Base-by-base conservation (phyloP, 2,329 filamentous ascomycete genomes). In the Ophiostoma triangulosporum region DNA sequence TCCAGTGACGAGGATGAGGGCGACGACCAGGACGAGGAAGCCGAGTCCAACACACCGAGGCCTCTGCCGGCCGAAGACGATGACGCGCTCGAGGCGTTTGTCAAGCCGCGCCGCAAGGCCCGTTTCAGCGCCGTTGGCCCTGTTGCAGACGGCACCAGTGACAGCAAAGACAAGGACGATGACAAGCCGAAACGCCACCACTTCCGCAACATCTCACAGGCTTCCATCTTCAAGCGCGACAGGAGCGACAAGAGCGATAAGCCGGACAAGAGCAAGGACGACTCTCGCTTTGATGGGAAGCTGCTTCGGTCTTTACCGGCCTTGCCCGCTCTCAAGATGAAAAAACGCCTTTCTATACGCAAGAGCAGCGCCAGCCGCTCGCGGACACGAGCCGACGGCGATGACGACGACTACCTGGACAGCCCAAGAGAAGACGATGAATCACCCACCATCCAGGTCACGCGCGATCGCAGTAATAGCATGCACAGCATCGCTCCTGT, bases 1-100 rank as follows among this genome's bases (percentile, higher is more conserved):
- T 89, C 85, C 38, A 93, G 87, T 61, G 88, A 91, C 61, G 89
- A 89, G 59, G 86, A 91, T 31, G 74, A 74, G 17, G 67, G 66
- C 3, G 68, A 69, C 35, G 56, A 63, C 38, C 58, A 59, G 29
- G 56, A 59, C 9, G 5, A 33, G 31, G 9, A 31, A 31, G 6
- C 6, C 29, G 29, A 31, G 29, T 31, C 29, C n/a, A n/a, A n/a
- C n/a, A n/a, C n/a, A n/a, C n/a, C n/a, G n/a, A n/a, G n/a, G n/a
- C n/a, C n/a, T n/a, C 6, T 11, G 33, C 33, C 9, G 8, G 8
- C n/a, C 12, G 48, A 35, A 8, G 54, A 22, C 22, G 32, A 40
- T 14, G 51, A 40, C 7, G 51, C 36, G 3, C 9, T 46, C 15
- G 43, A 46, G 15, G 43, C 43, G 15, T 46, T 46, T 46, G 43